phyloP scores from a whole-genome alignment of 768 basidiomycete species.

The Albatrellus ellisii region DNA sequence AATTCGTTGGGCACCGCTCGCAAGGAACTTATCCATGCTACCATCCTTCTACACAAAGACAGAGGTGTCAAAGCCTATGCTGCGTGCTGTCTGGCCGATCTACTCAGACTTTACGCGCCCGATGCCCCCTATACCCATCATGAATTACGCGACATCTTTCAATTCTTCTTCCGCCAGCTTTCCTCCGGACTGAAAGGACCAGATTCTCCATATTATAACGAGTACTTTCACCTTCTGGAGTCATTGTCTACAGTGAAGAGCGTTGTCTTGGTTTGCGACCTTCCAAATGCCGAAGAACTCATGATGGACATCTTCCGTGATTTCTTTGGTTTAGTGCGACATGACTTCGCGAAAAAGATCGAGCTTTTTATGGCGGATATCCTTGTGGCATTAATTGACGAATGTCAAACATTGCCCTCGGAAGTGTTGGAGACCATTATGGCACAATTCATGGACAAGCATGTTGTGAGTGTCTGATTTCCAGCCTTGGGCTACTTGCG shows the following conservation, averaged over 20 bases:
- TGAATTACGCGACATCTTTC: slow-evolving; percentile 91
- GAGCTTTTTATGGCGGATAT: slow-evolving; percentile 85
- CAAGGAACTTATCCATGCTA: slow-evolving; percentile 66
- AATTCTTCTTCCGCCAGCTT: slow-evolving; percentile 90
- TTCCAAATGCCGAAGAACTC: slow-evolving; percentile 77
- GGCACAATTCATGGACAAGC: slow-evolving; percentile 75
- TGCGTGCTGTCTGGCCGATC: slow-evolving; percentile 89
- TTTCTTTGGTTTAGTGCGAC: slow-evolving; percentile 70
- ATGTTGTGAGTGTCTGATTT: slow-evolving; percentile 35
- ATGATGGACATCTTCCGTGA: slow-evolving; percentile 74
- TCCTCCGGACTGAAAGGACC: slow-evolving; percentile 56
- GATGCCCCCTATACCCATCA: slow-evolving; percentile 88
- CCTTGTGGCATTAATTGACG: slow-evolving; percentile 80
- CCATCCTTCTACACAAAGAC: slow-evolving; percentile 89
- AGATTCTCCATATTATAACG: slow-evolving; percentile 76
- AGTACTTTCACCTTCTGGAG: slow-evolving; percentile 93
- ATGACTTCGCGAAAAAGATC: slow-evolving; percentile 66
- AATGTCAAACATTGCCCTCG: slow-evolving; percentile 60
- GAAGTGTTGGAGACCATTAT: slow-evolving; percentile 74
- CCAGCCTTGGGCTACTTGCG: background rate
- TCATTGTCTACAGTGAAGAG: slow-evolving; percentile 90
- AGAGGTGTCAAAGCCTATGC: slow-evolving; percentile 90
- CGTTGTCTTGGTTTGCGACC: slow-evolving; percentile 86
- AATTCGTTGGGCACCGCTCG: slow-evolving; percentile 54
- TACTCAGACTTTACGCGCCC: slow-evolving; percentile 88